phyloP scores from a whole-genome alignment of 208 protist species.

The Strigomonas culicis region DNA sequence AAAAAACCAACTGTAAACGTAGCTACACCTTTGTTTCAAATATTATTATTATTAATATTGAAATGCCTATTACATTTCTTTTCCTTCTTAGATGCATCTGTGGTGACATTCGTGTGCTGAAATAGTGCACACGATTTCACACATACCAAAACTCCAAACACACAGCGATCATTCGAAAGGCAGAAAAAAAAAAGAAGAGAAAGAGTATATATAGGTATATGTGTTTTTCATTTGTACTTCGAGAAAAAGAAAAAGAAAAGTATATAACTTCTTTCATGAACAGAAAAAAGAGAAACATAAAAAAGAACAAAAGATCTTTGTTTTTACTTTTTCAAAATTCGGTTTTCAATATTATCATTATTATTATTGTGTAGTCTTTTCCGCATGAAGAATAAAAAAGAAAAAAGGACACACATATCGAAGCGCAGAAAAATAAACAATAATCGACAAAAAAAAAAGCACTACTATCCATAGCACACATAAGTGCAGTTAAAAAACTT shows the following conservation, averaged over 20 bases:
- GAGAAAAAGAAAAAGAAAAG: neutral
- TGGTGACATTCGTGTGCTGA: no score
- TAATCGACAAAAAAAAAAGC: conserved; percentile 5
- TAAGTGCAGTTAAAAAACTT: no score
- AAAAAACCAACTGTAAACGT: conserved; percentile 11
- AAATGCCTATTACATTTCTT: no score
- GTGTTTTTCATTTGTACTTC: no score
- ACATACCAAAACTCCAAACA: neutral
- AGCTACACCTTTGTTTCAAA: neutral
- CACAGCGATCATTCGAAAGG: neutral
- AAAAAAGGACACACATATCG: conserved; percentile 20
- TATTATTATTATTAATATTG: neutral
- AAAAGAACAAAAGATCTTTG: conserved; percentile 6
- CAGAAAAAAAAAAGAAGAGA: conserved; percentile 16
- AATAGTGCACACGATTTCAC: neutral
- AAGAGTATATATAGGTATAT: neutral
- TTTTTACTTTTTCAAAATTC: conserved; percentile 10
- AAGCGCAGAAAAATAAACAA: conserved; percentile 13
- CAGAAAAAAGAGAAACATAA: neutral
- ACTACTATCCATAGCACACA: neutral
- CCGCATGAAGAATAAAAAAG: neutral
- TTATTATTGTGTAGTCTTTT: no score
- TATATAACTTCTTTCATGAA: neutral
- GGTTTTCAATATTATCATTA: no score
- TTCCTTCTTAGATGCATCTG: no score